Percentiles rank a stretch among this genome's conserved stretches.
Conservation (phyloP, 1,284 basidiomycete genomes). For the Apiotrichum domesticum region DNA sequence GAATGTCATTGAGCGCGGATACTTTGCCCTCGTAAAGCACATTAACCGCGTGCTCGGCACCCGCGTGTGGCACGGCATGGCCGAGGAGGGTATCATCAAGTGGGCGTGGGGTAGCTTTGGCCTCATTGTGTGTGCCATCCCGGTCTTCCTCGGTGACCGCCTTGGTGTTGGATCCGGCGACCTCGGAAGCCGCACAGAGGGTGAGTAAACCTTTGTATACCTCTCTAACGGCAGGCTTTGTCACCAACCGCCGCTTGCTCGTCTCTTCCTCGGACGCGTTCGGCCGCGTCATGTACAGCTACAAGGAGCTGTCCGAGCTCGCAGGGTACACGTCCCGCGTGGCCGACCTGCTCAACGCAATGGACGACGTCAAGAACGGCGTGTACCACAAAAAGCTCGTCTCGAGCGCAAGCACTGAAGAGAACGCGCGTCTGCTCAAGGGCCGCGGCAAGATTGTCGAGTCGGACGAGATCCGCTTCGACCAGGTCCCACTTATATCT, state of each 20-base stretch:
- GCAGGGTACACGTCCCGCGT: constrained; percentile 94
- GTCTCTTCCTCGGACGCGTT: constrained; percentile 59
- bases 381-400: constrained; percentile 85
- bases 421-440: constrained; percentile 70
- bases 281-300: constrained; percentile 79
- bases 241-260: constrained; percentile 85
- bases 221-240: constrained; percentile 58
- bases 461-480: constrained; percentile 77
- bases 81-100: constrained; percentile 93
- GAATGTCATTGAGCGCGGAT: constrained; percentile 84
- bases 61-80: constrained; percentile 83
- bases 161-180: constrained; percentile 60
- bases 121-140: constrained; percentile 86
- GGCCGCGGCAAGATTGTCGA: constrained; percentile 73
- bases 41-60: constrained; percentile 75
- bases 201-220: constrained; percentile 43
- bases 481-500: constrained; percentile 89
- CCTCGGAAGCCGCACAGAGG: constrained; percentile 79
- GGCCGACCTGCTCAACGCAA: constrained; percentile 79
- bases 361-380: constrained; percentile 78
- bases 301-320: constrained; percentile 88
- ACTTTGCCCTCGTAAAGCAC: constrained; percentile 81
- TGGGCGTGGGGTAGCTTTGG: constrained; percentile 97
- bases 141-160: constrained; percentile 84
- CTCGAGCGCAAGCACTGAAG: constrained; percentile 65